Base-by-base conservation (phyloP, 2,329 filamentous ascomycete species). In the Neofusicoccum kwambonambiense region DNA sequence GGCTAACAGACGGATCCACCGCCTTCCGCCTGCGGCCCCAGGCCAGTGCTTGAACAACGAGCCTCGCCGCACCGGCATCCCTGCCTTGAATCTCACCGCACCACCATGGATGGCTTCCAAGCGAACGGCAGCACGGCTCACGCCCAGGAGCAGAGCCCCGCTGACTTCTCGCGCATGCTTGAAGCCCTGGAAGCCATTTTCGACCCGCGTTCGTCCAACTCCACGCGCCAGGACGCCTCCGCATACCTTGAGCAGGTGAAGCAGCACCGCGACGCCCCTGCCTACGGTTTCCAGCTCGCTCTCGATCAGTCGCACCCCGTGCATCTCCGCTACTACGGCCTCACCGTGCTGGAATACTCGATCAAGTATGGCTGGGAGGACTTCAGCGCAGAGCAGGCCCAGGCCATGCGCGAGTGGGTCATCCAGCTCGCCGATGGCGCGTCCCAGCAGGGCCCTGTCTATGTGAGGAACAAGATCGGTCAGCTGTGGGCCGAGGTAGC, bases 401-500 rank as follows among this genome's bases (percentile, higher is more conserved):
- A 81, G 34, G 85, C 86, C 61, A 79, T 99, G 64, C 87, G 91
- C 57, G 83, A 83, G 65, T 95, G 93, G 86, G 87, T 97, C 49
- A 79, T 97, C 64, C 84, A 89, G 74, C 87, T 99, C 12, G 91
- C 92, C 12, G 87, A 90, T 72, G 84, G 85, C 67, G 82, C 96
- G 49, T 83, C 86, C 4, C 84, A 85, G 51, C 84, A 88, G 19
- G 94, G 98, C 74, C 91, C 92, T 2, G 77, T 85, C 37, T 99
- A 93, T 75, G 82, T 97, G 69, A 86, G 94, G 70, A 98, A 96
- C 83, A 99, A 99, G 80, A 89, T 95, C 39, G 92, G 92, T 34
- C 90, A 96, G 78, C 81, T 99, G 67, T 99, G 95, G 95, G 91
- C 93, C 7, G 95, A 98, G 77, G 84, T 97, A 62, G 93, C 93